Base-by-base conservation (phyloP, 2,329 filamentous ascomycete genomes). In the Trichoderma arundinaceum region DNA sequence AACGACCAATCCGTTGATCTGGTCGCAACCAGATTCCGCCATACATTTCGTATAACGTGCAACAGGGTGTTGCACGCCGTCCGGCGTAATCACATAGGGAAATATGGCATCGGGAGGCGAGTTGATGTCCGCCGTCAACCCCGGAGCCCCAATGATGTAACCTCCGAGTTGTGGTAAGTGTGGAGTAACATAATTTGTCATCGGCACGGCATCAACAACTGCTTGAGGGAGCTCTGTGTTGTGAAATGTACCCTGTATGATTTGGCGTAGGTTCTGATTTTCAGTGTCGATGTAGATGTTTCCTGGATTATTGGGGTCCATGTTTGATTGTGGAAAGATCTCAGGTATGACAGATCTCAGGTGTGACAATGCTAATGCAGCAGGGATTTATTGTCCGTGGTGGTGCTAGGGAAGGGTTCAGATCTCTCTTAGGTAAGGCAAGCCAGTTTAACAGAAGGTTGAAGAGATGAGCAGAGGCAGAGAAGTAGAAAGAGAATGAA, bases 1-100 rank as follows among this genome's bases (percentile, higher is more conserved):
- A 4, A 66, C 28, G 17, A 66, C 32, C 22, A 62, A 19, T 15
- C 64, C 64, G 43, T 66, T 66, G 43, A 66, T 51, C 46, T 66
- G 64, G 28, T 61, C 57, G 8, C 61, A 10, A 6, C 64, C 64
- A 3, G 38, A 15, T 7, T 52, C 57, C 19, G 64, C 64, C 17
- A 17, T 33, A 41, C 64, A 66, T 7, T 39, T 19, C 3, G 38
- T 32, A 17, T 62, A 62, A 10, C 32, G 48, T 33, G 54, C 43
- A 15, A 53, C 10, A 28, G 39, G 10, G 7, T 12, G 33, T 8
- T 38, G 38, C 43, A 61, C 48, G 7, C 39, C 56, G 13, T 32
- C n/a, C 13, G 35, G 15, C 39, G 46, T 35, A 9, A 49, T 48
- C 56, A 58, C 53, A 12, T 44, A 53, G 1, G 64, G 64, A 56